Conservation (phyloP, 441 rosid genomes). For the Viola pubescens region DNA sequence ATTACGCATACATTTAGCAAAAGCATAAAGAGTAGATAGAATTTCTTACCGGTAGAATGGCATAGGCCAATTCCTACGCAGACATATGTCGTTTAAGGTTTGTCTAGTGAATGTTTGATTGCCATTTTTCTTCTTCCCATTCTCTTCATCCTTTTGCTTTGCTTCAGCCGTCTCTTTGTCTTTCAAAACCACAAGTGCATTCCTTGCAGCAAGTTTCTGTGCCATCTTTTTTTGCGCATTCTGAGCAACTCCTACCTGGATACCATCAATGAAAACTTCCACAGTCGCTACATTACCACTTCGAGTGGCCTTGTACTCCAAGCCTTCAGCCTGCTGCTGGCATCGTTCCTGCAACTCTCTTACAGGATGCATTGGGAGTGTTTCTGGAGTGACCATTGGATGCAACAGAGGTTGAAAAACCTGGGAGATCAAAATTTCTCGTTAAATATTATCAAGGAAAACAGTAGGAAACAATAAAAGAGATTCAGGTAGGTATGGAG, state of each 20-base stretch:
- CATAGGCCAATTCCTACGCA: slow-evolving; percentile 98
- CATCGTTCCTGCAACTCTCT: slow-evolving; percentile 98
- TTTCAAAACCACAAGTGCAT: slow-evolving; percentile 80
- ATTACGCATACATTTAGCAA: not conserved
- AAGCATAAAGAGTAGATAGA: not conserved
- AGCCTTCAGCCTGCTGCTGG: slow-evolving; percentile 98
- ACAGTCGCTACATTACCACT: slow-evolving; percentile 90
- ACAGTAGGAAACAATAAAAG: not conserved
- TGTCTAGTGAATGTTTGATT: slow-evolving; percentile 87
- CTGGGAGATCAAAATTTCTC: slow-evolving; percentile 29
- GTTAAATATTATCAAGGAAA: not conserved
- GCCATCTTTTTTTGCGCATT: slow-evolving; percentile 99
- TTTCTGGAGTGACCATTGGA: slow-evolving; percentile 99
- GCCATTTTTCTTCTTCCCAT: slow-evolving; percentile 62
- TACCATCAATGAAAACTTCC: slow-evolving; percentile 90
- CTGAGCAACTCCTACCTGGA: slow-evolving; percentile 86
- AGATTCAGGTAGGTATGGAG: not conserved
- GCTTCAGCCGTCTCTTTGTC: slow-evolving; percentile 68
- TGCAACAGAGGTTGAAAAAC: slow-evolving; percentile 89
- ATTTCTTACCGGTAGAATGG: slow-evolving; percentile 70
- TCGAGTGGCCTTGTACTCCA: slow-evolving; percentile 86
- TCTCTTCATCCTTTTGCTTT: slow-evolving; percentile 41
- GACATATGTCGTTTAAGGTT: slow-evolving; percentile 86
- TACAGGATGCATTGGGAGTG: slow-evolving; percentile 99
- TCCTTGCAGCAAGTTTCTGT: slow-evolving; percentile 97